phyloP scores from a whole-genome alignment of 805 yeast species.

The Geotrichum ghanense region DNA sequence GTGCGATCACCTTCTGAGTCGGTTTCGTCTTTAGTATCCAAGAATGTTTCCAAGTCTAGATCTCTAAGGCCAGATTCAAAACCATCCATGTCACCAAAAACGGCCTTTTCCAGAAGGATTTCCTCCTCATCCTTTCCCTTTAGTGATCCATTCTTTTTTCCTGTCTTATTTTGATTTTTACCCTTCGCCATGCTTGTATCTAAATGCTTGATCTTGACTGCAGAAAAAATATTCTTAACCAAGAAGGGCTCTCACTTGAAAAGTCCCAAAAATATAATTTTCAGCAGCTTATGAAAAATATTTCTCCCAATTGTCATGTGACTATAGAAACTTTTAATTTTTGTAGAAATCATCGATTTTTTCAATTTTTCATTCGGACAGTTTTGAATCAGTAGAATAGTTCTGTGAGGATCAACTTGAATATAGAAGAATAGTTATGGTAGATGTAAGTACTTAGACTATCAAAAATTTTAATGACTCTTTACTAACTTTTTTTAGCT shows the following conservation, averaged over 20 bases:
- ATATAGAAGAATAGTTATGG: not conserved
- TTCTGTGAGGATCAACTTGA: slow-evolving; percentile 5
- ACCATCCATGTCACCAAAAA: slow-evolving; percentile 79
- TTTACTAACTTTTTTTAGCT: not conserved
- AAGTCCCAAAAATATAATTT: slow-evolving; percentile 9
- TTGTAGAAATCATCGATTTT: slow-evolving; percentile 3
- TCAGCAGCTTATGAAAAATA: slow-evolving; percentile 1
- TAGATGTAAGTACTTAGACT: not conserved
- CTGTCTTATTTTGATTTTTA: slow-evolving; percentile 12
- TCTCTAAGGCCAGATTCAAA: slow-evolving; percentile 54
- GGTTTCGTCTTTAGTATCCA: slow-evolving; percentile 27
- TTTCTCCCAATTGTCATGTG: not conserved
- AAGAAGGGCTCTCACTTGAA: slow-evolving; percentile 1
- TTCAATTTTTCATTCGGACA: slow-evolving; percentile 6
- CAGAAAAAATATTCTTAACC: not conserved
- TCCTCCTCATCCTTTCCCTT: slow-evolving; percentile 72
- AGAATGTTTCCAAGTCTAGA: slow-evolving; percentile 40
- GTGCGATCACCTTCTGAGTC: slow-evolving; percentile 36
- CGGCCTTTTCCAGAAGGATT: slow-evolving; percentile 61
- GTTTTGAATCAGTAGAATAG: no score
- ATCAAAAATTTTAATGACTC: slow-evolving; percentile 5
- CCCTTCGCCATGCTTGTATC: slow-evolving; percentile 4
- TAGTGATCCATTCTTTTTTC: slow-evolving; percentile 35
- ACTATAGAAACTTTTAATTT: not conserved
- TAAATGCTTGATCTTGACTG: not conserved